Base-by-base conservation (phyloP, 2,329 filamentous ascomycete genomes). In the Aspergillus texensis region DNA sequence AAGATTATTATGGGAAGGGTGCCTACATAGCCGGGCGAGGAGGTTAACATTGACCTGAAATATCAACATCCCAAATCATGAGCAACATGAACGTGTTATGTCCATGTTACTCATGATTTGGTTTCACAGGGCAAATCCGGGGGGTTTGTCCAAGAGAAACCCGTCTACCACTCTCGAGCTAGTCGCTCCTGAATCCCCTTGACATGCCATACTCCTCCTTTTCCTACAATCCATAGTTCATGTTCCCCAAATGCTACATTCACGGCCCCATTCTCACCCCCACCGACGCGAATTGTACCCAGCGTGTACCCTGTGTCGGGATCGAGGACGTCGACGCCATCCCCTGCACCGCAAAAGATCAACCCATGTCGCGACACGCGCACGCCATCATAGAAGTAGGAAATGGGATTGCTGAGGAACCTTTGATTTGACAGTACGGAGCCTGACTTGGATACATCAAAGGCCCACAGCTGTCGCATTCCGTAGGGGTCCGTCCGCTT, bases 191-290 rank as follows among this genome's bases (percentile, higher is more conserved):
- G 43, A 19, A 62, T 58, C 12, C 58, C 50, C 16, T 61, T 65
- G 1, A 64, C 65, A 61, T 62, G 62, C 60, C 65, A 65, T 24
- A 63, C 60, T 21, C 65, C 65, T 11, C 65, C 65, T 9, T 55
- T 55, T 6, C 62, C 62, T 3, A 67, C 62, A 67, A 67, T 61
- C 65, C 62, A 65, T 32, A 67, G 6, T 45, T 65, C 62, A 57
- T 67, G 57, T 26, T 58, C 30, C 2, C 62, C 65, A 36, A 67
- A 67, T 0, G 60, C 54, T 30, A 61, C 0, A 32, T 50, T 67
- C 6, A 65, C 62, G 3, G 65, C 65, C n/a, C 63, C 41, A 55
- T 67, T 65, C 19, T 67, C 58, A 2, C 64, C 62, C 9, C 62
- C 65, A 1, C 65, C 65, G 14, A 62, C 58, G 4, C 65, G 57